Conservation (phyloP, 257 asterid species). For the Solanum paucissectum region DNA sequence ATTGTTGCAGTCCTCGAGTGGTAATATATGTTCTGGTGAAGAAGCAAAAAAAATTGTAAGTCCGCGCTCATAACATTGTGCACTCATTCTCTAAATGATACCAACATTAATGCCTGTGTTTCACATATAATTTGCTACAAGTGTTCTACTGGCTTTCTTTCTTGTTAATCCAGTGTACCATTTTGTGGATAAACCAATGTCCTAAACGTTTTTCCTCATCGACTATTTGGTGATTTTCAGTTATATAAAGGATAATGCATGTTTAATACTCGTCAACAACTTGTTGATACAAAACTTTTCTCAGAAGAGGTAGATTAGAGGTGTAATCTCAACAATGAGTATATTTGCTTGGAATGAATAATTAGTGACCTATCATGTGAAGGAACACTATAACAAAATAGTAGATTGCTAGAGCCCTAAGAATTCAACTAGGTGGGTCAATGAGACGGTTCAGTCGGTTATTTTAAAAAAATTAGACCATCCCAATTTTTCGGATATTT, state of each 20-base stretch:
- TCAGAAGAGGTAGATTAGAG: not conserved
- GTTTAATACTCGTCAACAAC: not conserved
- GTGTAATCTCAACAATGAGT: not conserved
- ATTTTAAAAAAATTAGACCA: too few relatives aligned
- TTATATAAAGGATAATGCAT: not conserved
- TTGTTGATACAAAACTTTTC: not conserved
- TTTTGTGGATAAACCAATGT: not conserved
- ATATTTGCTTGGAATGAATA: not conserved
- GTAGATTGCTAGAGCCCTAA: too few relatives aligned
- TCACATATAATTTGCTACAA: not conserved
- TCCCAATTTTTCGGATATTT: too few relatives aligned
- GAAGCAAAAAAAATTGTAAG: slow-evolving; percentile 16
- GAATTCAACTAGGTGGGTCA: not conserved
- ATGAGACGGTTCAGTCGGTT: too few relatives aligned
- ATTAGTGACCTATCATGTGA: not conserved
- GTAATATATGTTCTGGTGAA: slow-evolving; percentile 62
- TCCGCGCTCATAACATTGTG: not conserved
- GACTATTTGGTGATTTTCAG: not conserved
- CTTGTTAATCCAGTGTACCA: not conserved
- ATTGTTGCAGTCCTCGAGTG: slow-evolving; percentile 65
- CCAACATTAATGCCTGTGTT: not conserved
- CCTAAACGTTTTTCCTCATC: not conserved
- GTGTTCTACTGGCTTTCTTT: not conserved
- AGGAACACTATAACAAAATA: not conserved
- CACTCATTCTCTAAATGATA: not conserved